Evolutionary conservation across 176 grass and related monocot genomes (phyloP).

Genomic region (Phoenix roebelenii): DNA sequence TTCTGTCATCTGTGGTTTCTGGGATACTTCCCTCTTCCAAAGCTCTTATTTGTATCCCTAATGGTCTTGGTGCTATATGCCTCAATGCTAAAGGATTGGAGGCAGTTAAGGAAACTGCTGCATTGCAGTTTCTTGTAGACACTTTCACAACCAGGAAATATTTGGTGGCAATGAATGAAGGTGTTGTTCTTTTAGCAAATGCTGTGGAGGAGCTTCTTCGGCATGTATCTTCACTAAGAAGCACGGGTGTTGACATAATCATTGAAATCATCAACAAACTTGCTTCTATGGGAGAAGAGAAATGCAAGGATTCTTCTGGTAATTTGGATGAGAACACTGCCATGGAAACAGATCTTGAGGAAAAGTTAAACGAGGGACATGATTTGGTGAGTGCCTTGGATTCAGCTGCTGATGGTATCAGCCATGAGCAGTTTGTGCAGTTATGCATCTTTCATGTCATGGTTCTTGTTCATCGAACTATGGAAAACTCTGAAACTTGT

Average conservation of each 20-base stretch:
- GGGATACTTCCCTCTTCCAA: constrained; percentile 82
- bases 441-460: constrained; percentile 95
- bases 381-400: constrained; percentile 72
- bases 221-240: constrained; percentile 88
- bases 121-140: constrained; percentile 67
- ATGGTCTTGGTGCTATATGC: constrained; percentile 94
- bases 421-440: constrained; percentile 78
- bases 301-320: constrained; percentile 33
- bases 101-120: constrained; percentile 72
- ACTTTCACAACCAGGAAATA: constrained; percentile 85
- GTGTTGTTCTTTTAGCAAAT: constrained; percentile 94
- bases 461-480: constrained; percentile 93
- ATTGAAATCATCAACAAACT: constrained; percentile 94
- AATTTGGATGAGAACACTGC: constrained; percentile 56
- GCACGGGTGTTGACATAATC: constrained; percentile 84
- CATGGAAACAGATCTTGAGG: constrained; percentile 93
- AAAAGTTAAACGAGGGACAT: constrained; percentile 38
- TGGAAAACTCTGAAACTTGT: constrained; percentile 97
- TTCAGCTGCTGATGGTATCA: constrained; percentile 43
- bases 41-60: constrained; percentile 84
- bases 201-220: constrained; percentile 91
- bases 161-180: constrained; percentile 93
- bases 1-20: constrained; percentile 66
- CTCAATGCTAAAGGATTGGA: constrained; percentile 85
- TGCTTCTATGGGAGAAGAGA: constrained; percentile 39